phyloP scores from a whole-genome alignment of 2,329 filamentous ascomycete genomes.

The Cryphonectria parasitica region DNA sequence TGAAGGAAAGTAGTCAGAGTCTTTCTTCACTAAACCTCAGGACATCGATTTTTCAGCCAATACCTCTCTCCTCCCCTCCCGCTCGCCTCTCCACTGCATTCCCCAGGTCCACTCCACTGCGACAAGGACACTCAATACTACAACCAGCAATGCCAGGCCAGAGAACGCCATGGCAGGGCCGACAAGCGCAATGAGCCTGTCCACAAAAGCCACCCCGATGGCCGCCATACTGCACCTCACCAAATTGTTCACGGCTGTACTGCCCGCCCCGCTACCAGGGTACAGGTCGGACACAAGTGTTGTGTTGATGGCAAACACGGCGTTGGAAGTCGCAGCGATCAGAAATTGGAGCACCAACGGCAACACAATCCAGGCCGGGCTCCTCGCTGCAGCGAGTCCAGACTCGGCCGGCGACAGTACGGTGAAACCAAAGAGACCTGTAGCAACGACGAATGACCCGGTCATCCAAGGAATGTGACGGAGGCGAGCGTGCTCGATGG shows the following conservation, averaged over 20 bases:
- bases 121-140: constrained; percentile 9
- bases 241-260: constrained; percentile 42
- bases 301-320: constrained; percentile 42
- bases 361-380: constrained; percentile 34
- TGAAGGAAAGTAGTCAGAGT: too few species aligned
- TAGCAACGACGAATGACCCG: constrained; percentile 40
- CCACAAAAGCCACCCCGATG: constrained; percentile 34
- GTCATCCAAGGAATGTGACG: constrained; percentile 46
- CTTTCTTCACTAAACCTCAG: too few species aligned
- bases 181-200: constrained; percentile 26
- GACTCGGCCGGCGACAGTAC: constrained; percentile 28
- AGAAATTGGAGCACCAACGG: constrained; percentile 39
- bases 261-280: constrained; percentile 37
- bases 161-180: constrained; percentile 29
- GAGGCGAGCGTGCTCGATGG: constrained; percentile 47
- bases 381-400: not conserved
- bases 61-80: not conserved
- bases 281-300: constrained; percentile 41
- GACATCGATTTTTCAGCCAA: not conserved
- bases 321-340: constrained; percentile 43
- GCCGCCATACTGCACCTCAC: constrained; percentile 39
- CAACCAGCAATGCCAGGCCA: constrained; percentile 22
- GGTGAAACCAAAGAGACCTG: constrained; percentile 42
- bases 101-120: constrained; percentile 17
- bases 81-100: constrained; percentile 14